Conservation (phyloP, 768 basidiomycete genomes). For the Phlebiopsis gigantea region DNA sequence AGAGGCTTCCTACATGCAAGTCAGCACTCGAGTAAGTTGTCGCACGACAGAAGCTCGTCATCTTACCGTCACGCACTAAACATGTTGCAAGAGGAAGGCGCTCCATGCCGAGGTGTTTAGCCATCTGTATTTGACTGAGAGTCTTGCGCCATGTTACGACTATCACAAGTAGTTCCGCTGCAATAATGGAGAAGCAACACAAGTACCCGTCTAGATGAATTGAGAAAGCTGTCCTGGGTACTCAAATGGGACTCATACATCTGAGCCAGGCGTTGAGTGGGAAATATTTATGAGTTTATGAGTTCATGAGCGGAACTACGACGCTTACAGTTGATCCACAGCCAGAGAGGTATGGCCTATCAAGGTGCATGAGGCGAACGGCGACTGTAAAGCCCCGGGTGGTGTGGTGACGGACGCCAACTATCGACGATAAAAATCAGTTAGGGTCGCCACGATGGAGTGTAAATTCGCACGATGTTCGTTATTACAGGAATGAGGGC, state of each 20-base stretch:
- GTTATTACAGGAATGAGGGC: neutral
- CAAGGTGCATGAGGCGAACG: neutral
- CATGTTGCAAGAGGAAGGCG: neutral
- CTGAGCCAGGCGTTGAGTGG: neutral
- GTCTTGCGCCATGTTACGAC: neutral
- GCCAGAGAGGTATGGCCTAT: neutral
- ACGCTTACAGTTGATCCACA: neutral
- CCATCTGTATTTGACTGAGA: too few species aligned
- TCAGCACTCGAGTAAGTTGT: neutral
- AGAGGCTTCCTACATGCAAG: neutral
- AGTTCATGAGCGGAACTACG: neutral
- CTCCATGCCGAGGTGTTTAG: neutral
- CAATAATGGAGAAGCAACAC: neutral
- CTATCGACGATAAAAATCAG: neutral
- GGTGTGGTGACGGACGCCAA: neutral
- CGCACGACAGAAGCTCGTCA: too few species aligned
- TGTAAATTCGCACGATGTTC: neutral
- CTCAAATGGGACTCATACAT: neutral
- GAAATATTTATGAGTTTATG: neutral
- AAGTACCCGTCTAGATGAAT: neutral
- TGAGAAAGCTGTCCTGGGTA: neutral
- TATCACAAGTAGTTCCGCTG: neutral
- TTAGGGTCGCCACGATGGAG: neutral
- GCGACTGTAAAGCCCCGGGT: neutral
- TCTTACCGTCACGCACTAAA: neutral